phyloP scores from a whole-genome alignment of 2,329 filamentous ascomycete species.

The Lachnellula arida region DNA sequence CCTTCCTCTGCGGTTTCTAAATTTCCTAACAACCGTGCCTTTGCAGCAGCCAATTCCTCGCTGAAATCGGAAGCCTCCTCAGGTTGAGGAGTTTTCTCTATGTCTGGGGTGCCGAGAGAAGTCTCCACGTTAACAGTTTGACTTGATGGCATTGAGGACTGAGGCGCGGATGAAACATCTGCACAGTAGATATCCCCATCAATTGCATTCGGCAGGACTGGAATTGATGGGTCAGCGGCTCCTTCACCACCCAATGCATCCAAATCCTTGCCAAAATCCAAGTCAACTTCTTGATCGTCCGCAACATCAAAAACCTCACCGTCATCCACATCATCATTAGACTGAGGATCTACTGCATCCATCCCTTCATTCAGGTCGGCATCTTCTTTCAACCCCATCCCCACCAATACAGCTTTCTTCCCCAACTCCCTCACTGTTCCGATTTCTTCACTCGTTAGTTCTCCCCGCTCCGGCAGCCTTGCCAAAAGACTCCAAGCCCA shows the following conservation, averaged over 20 bases:
- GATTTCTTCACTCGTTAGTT: constrained; percentile 71
- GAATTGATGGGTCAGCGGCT: background rate
- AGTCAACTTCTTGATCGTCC: constrained; percentile 15
- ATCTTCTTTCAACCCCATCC: constrained; percentile 32
- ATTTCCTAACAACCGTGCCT: constrained; percentile 36
- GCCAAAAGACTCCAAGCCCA: constrained; percentile 87
- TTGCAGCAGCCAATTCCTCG: constrained; percentile 34
- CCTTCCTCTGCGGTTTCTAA: background rate
- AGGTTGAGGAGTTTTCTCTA: background rate
- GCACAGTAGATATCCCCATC: too few species aligned
- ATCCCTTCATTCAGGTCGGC: constrained; percentile 38
- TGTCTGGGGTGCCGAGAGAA: background rate
- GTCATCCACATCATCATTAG: constrained; percentile 30
- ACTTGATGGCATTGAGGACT: background rate
- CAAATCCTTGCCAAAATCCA: constrained; percentile 1
- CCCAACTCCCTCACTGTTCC: constrained; percentile 74
- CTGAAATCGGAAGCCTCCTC: background rate
- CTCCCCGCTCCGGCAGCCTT: constrained; percentile 66
- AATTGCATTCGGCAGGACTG: background rate
- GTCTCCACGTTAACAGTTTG: background rate
- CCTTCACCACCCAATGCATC: background rate
- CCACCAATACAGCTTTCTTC: constrained; percentile 61
- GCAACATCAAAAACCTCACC: constrained; percentile 14
- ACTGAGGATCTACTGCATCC: constrained; percentile 44
- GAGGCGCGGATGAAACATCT: background rate